Base-by-base conservation (phyloP, 1,284 basidiomycete species). In the Cryptococcus wingfieldii region DNA sequence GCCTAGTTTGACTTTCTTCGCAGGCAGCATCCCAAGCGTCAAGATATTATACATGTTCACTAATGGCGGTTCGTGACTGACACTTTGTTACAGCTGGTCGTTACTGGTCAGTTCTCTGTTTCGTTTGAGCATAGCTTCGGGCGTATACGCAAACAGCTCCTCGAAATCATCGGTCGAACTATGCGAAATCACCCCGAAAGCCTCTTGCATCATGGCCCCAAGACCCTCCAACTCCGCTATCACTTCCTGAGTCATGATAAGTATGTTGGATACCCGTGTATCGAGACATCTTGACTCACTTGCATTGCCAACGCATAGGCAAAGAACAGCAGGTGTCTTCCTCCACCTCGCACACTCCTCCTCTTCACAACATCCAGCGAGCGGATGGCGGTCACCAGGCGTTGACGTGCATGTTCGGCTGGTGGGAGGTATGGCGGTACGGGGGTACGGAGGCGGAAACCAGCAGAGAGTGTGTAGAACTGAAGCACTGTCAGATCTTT, bases 401-500 rank as follows among this genome's bases (percentile, higher is more conserved):
- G 83, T 56, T 86, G 81, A 53, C 94, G 83, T 1, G 90, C 84
- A 60, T 85, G 81, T 66, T 92, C 90, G 0, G 89, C 94, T 0
- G 93, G 93, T 2, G 95, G 95, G 1, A 98, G 83, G 74, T 94
- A 97, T 0, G 95, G 92, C 0, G 95, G 92, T 28, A 98, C 80
- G 0, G 95, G 95, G 4, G 88, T 86, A 66, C 97, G 95, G 31
- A 94, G 81, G 28, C 86, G 81, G 72, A 97, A 92, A 0, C 90
- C 88, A 0, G 90, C 86, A 1, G 90, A 87, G 6, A 98, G 81
- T 0, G 86, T 86, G 31, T 91, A 91, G 74, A 97, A 90, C 74
- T 77, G 58, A 3, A 13, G 37, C 14, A 34, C 51, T 19, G 44
- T 37, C n/a, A 45, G 14, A 28, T 12, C 1, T 38, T 13, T 43